Evolutionary conservation across 768 basidiomycete genomes (phyloP), one percentile per base, ranked within the genome.

Genomic region (Pisolithus marmoratus): DNA sequence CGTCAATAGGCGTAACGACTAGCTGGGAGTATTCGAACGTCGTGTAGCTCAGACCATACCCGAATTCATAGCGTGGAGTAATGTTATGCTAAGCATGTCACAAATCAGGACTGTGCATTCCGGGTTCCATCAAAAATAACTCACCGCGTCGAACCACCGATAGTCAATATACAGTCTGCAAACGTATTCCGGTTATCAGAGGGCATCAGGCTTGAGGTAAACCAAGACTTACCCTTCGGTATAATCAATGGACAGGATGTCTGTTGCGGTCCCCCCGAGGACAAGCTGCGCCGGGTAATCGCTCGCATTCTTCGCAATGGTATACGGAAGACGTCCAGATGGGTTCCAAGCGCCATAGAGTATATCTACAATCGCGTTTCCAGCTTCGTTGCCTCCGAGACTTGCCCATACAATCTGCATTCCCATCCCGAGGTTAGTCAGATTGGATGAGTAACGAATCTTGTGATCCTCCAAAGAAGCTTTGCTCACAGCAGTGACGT

Each of bases 11-110:
- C 15, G 62, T 63, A 31, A 89, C 68, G 3, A 72, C 57, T 11
- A 94, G 70, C 29, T 77, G 70, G 40, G 75, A 80, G 65, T 91
- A 94, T 29, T 77, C 67, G 66, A 94, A 97, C 2, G 70, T 77
- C 37, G 94, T 87, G 72, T 96, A 97, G 51, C 84, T 87, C 61
- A 94, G 65, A 0, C 94, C 94, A 63, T 84, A 94, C 5, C 94
- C 94, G 64, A 97, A 97, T 62, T 90, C 89, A 61, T 82, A 92
- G 36, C 87, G 86, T 4, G 90, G 90, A 0, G 75, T 75, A 56
- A 91, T 89, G 55, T 84, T 79, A 66, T 80, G 71, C 79, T 85
- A 31, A 15, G 5, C 27, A 49, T 17, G 43, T 19, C n/a, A 4
- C 4, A 15, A 45, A 26, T 45, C 8, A 45, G 24, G 15, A 19